phyloP scores from a whole-genome alignment of 1,139 yeast genomes.

The Suhomyces panamericanus region DNA sequence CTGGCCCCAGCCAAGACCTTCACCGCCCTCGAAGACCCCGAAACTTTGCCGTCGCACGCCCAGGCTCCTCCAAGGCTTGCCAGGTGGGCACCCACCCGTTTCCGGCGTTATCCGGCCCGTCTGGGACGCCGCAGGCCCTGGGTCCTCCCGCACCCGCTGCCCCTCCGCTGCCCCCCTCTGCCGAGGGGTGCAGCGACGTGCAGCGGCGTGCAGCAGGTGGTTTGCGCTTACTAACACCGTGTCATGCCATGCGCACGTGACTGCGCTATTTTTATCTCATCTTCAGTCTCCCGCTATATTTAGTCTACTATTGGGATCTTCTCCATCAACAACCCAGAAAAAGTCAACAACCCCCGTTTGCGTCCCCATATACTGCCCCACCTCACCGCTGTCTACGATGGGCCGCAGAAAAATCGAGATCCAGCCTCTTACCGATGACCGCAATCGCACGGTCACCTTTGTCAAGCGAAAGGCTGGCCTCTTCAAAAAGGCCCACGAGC shows the following conservation, averaged over 20 bases:
- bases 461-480: constrained; percentile 93
- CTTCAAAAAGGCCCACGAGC: constrained; percentile 94
- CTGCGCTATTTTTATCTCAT: constrained; percentile 5
- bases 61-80: neutral
- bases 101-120: no score
- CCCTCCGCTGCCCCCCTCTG: neutral
- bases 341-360: neutral
- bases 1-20: neutral
- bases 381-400: constrained; percentile 44
- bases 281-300: constrained; percentile 2
- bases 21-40: neutral
- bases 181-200: neutral
- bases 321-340: constrained; percentile 1
- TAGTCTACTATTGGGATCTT: constrained; percentile 5
- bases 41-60: neutral
- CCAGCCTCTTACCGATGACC: constrained; percentile 85
- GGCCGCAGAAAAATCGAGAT: constrained; percentile 97
- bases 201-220: no score
- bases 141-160: no score
- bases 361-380: constrained; percentile 2
- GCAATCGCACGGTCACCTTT: constrained; percentile 86
- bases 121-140: no score
- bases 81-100: no score
- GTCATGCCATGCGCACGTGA: no score
- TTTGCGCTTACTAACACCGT: no score